Base-by-base conservation (phyloP, 2,329 filamentous ascomycete species). In the Talaromyces sp. region DNA sequence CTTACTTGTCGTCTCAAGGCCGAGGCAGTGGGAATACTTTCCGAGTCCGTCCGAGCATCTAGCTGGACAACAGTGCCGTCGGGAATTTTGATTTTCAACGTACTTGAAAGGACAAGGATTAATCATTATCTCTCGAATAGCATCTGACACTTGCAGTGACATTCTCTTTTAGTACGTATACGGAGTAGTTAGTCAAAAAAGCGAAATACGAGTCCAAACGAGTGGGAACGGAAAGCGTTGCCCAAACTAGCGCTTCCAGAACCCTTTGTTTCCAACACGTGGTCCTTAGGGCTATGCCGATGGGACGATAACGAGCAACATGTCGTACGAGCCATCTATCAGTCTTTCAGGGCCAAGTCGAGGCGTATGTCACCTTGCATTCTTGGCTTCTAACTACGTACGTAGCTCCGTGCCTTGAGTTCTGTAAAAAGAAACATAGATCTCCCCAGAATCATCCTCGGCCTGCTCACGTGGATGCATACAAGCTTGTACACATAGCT, bases 271-370 rank as follows among this genome's bases (percentile, higher is more conserved):
- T 21, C 17, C 36, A 45, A 36, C 52, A 54, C 52, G 52, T 54
- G 52, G 52, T 36, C 17, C 52, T 54, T 41, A 21, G 52, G 52
- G 39, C 37, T 33, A 15, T 33, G 37, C 25, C 36, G 52, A 43
- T 21, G 52, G 37, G 52, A 35, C 45, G 45, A 48, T 33, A 11
- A 10, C 19, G 19, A 25, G 43, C 17, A n/a, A n/a, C 28, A 33
- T 46, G 28, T 11, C 10, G 22, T 8, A 21, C n/a, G 13, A n/a
- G n/a, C n/a, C n/a, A n/a, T n/a, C n/a, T n/a, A n/a, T n/a, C n/a
- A 17, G 17, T 19, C 25, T 3, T 10, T 19, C 25, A 35, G 28
- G 10, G 10, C n/a, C 10, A 19, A 9, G 4, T 40, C 19, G 9
- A 48, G 15, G 25, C 8, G 45, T 48, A 48, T 48, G 45, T 48